A percentile compares a stretch with the other conserved stretches of the same genome.
These are phyloP conservation scores for Penicillium manginii DNA, from an alignment of 495 filamentous ascomycete genomes.

Conservation along the genomic window DNA sequence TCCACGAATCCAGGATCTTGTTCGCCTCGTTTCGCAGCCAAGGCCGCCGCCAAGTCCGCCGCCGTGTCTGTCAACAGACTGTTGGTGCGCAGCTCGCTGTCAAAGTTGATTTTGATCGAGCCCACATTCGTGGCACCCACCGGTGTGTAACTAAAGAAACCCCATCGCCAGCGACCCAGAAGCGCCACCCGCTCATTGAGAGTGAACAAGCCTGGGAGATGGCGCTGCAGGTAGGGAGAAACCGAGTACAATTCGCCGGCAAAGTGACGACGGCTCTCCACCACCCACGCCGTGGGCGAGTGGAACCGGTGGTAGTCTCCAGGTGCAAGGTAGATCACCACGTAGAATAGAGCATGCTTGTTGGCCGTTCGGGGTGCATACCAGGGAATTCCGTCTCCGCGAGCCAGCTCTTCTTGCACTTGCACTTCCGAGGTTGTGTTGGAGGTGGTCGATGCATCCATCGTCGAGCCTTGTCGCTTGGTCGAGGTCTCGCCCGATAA, in stretches of 20 bases:
- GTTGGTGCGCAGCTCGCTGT: conserved; percentile 92
- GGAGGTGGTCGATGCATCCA: conserved; percentile 70
- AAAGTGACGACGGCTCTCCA: conserved; percentile 88
- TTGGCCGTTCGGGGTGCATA: conserved; percentile 68
- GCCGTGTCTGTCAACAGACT: conserved; percentile 86
- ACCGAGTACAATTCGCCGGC: conserved; percentile 95
- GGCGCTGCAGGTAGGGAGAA: conserved; percentile 89
- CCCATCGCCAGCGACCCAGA: conserved; percentile 92
- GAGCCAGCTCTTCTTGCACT: conserved; percentile 82
- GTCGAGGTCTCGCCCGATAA: conserved; percentile 67
- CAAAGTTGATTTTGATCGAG: conserved; percentile 96
- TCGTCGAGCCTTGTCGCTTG: conserved; percentile 44
- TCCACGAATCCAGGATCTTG: conserved; percentile 85
- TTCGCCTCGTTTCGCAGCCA: conserved; percentile 75
- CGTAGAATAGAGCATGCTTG: conserved; percentile 80
- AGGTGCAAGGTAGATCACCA: conserved; percentile 95
- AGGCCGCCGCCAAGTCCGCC: conserved; percentile 78
- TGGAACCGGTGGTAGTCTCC: conserved; percentile 99
- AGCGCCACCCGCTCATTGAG: conserved; percentile 96
- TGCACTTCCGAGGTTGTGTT: conserved; percentile 71
- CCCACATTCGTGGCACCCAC: conserved; percentile 99
- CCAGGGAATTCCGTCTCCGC: conserved; percentile 71
- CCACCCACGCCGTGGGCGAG: conserved; percentile 91
- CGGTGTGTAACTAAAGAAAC: conserved; percentile 94
- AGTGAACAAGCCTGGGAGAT: conserved; percentile 90